Conservation (phyloP, 352 stramenopile genomes). For the Globisporangium middletonii region DNA sequence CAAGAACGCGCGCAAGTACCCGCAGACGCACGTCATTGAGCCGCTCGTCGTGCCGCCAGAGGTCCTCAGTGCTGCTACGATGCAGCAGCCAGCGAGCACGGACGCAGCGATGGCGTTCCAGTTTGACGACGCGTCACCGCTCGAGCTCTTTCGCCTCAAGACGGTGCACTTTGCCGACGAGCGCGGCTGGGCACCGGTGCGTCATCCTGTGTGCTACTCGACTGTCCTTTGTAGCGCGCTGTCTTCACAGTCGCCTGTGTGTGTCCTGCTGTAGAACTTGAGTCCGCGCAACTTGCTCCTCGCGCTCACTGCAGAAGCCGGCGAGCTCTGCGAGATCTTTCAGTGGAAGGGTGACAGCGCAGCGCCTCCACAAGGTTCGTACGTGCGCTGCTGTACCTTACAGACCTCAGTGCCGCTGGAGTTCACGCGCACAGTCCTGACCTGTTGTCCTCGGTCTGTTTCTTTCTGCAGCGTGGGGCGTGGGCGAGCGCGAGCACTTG, state of each 20-base stretch:
- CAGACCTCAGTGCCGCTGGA: too few species aligned
- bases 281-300: conserved; percentile 91
- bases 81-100: background rate
- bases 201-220: background rate
- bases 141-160: conserved; percentile 48
- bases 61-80: background rate
- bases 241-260: background rate
- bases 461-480: conserved; percentile 38
- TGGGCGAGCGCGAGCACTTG: conserved; percentile 87
- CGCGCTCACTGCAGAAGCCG: conserved; percentile 92
- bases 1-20: conserved; percentile 87
- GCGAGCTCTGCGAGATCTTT: conserved; percentile 92
- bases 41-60: background rate
- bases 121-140: conserved; percentile 40
- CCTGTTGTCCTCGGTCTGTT: too few species aligned
- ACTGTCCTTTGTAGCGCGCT: background rate
- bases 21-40: conserved; percentile 22
- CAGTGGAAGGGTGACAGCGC: conserved; percentile 92
- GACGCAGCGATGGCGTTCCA: background rate
- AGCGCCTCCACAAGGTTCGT: conserved; percentile 2
- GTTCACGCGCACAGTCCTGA: too few species aligned
- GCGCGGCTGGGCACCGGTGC: conserved; percentile 52
- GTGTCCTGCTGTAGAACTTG: conserved; percentile 25
- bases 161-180: conserved; percentile 56
- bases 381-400: too few species aligned